phyloP scores from a whole-genome alignment of 306 rosid genomes.

The Aeschynomene evenia region DNA sequence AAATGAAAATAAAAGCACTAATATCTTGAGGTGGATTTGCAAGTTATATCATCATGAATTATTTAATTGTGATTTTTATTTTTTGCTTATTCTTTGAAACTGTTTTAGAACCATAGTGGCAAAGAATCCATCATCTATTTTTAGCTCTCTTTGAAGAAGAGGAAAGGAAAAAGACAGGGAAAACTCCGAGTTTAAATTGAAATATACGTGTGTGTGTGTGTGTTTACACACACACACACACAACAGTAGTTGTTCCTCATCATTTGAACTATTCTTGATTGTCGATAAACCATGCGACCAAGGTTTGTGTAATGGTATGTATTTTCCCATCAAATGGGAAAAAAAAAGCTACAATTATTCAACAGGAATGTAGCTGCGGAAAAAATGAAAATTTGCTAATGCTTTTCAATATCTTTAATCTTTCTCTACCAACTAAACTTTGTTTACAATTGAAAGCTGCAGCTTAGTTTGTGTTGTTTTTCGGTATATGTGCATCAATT shows the following conservation, averaged over 20 bases:
- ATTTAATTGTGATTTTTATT: neutral
- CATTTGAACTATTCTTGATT: neutral
- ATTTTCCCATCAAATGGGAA: conserved; percentile 6
- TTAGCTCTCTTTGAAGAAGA: conserved; percentile 9
- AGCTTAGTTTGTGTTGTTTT: conserved; percentile 18
- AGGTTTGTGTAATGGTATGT: neutral
- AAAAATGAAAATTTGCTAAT: neutral
- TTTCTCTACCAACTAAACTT: neutral
- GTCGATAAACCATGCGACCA: neutral
- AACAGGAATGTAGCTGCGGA: neutral
- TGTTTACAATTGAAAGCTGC: conserved; percentile 14
- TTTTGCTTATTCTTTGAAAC: conserved; percentile 8
- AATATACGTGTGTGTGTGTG: no score
- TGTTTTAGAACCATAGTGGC: neutral
- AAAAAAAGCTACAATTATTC: conserved; percentile 1
- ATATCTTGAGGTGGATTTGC: neutral
- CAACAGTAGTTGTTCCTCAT: neutral
- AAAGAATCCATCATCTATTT: conserved; percentile 5
- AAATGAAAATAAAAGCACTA: neutral
- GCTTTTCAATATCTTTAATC: neutral
- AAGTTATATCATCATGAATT: neutral
- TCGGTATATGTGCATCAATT: neutral
- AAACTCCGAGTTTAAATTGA: neutral
- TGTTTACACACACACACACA: no score
- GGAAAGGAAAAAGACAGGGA: neutral